phyloP scores from a whole-genome alignment of 2,329 filamentous ascomycete species.

The Diaporthe caulivora region DNA sequence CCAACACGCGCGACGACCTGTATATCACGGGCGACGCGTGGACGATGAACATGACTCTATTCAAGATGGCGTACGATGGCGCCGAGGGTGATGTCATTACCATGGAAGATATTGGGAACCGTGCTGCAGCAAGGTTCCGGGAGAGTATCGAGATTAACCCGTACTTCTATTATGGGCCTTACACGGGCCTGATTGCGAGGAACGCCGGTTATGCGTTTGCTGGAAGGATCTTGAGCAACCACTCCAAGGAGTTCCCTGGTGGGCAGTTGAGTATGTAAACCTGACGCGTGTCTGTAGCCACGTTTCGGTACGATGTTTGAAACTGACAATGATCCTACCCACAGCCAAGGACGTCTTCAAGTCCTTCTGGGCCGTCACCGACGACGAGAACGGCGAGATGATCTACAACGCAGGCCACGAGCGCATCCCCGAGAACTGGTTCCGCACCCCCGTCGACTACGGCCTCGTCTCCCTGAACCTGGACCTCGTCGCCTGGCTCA shows the following conservation, averaged over 20 bases:
- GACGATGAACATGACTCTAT: slow-evolving; percentile 64
- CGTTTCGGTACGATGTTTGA: not conserved
- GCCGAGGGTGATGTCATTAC: slow-evolving; percentile 53
- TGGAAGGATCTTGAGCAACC: slow-evolving; percentile 57
- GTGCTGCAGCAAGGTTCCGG: slow-evolving; percentile 58
- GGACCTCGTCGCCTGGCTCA: slow-evolving; percentile 53
- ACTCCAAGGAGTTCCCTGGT: slow-evolving; percentile 50
- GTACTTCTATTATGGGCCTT: slow-evolving; percentile 66
- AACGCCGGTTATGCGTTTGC: slow-evolving; percentile 62
- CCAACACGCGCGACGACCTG: slow-evolving; percentile 64
- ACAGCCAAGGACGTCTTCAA: slow-evolving; percentile 54
- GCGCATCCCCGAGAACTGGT: slow-evolving; percentile 66
- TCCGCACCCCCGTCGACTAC: slow-evolving; percentile 57
- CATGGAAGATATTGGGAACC: slow-evolving; percentile 57
- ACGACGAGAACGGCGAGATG: slow-evolving; percentile 49
- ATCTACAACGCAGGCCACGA: slow-evolving; percentile 62
- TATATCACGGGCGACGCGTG: slow-evolving; percentile 64
- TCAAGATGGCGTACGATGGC: slow-evolving; percentile 60
- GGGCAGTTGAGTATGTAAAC: slow-evolving; percentile 45
- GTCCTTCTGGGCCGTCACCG: slow-evolving; percentile 61
- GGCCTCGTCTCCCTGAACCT: slow-evolving; percentile 55
- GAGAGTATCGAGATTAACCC: slow-evolving; percentile 64
- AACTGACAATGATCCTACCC: not conserved
- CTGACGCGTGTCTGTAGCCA: not conserved
- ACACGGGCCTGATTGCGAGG: slow-evolving; percentile 61